Conservation (phyloP, 306 rosid genomes). For the Ormosia semicastrata region DNA sequence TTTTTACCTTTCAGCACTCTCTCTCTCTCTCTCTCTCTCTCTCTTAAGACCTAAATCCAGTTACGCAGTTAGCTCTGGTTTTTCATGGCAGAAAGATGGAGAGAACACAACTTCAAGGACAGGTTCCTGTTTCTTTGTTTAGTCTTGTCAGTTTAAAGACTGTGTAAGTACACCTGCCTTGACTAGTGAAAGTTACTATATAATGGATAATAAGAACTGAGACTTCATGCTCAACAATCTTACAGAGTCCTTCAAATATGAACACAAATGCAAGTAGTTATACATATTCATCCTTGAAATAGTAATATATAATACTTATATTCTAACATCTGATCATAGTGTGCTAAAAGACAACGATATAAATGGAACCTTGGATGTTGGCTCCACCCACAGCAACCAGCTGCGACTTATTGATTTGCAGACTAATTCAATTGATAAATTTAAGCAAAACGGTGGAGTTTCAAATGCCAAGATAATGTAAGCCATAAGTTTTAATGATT, state of each 20-base stretch:
- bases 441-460: not conserved
- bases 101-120: slow-evolving; percentile 46
- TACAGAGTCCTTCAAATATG: not conserved
- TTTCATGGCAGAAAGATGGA: slow-evolving; percentile 50
- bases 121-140: slow-evolving; percentile 44
- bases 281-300: not conserved
- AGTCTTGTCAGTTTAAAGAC: slow-evolving; percentile 38
- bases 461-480: slow-evolving; percentile 24
- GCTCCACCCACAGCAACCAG: slow-evolving; percentile 21
- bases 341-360: slow-evolving; percentile 21
- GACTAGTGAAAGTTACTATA: slow-evolving; percentile 4
- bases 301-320: not conserved
- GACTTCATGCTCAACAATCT: not conserved
- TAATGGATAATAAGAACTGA: not conserved
- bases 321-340: slow-evolving; percentile 26
- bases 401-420: slow-evolving; percentile 34
- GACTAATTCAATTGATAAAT: slow-evolving; percentile 6
- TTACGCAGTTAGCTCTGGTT: slow-evolving; percentile 4
- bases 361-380: slow-evolving; percentile 32
- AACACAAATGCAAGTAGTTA: not conserved
- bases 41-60: not conserved
- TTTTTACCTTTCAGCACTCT: not conserved
- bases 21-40: not conserved
- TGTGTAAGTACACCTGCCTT: slow-evolving; percentile 47
- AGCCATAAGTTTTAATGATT: not conserved